These are phyloP conservation scores for Hanseniaspora singularis DNA, from an alignment of 805 yeast species.

Conservation along the genomic window DNA sequence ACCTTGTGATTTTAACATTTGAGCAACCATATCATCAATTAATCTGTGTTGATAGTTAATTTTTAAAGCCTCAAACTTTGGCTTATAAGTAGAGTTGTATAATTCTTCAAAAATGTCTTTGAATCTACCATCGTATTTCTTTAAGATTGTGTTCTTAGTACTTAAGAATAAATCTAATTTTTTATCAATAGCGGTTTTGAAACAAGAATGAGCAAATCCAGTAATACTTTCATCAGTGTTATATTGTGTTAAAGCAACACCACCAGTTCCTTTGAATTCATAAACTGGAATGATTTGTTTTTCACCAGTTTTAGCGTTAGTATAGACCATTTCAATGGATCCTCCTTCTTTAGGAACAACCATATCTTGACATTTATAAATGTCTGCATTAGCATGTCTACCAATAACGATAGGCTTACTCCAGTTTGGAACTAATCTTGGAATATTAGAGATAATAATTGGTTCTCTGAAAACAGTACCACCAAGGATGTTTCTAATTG, in stretches of 20 bases:
- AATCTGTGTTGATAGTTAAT: conserved; percentile 70
- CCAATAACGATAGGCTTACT: conserved; percentile 73
- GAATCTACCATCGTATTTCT: conserved; percentile 72
- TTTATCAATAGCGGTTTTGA: conserved; percentile 57
- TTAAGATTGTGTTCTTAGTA: conserved; percentile 70
- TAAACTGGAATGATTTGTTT: conserved; percentile 36
- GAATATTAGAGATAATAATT: conserved; percentile 64
- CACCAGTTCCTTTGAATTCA: conserved; percentile 47
- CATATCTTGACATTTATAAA: conserved; percentile 68
- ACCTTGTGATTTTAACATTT: conserved; percentile 75
- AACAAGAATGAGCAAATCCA: conserved; percentile 71
- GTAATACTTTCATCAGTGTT: conserved; percentile 66
- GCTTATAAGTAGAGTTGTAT: conserved; percentile 46
- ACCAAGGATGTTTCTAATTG: conserved; percentile 66
- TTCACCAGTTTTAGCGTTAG: conserved; percentile 42
- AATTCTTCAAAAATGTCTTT: conserved; percentile 66
- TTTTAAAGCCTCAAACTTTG: conserved; percentile 46
- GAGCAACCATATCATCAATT: conserved; percentile 83
- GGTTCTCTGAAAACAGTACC: conserved; percentile 83
- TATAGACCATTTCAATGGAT: conserved; percentile 50
- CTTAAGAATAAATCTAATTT: conserved; percentile 55
- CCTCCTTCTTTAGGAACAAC: conserved; percentile 54
- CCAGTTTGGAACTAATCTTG: conserved; percentile 70
- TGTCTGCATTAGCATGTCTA: conserved; percentile 79
- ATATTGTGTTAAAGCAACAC: conserved; percentile 75